Evolutionary conservation across 768 basidiomycete genomes (phyloP), one percentile per base, ranked within the genome.

Genomic region (Panaeolus cyanescens): DNA sequence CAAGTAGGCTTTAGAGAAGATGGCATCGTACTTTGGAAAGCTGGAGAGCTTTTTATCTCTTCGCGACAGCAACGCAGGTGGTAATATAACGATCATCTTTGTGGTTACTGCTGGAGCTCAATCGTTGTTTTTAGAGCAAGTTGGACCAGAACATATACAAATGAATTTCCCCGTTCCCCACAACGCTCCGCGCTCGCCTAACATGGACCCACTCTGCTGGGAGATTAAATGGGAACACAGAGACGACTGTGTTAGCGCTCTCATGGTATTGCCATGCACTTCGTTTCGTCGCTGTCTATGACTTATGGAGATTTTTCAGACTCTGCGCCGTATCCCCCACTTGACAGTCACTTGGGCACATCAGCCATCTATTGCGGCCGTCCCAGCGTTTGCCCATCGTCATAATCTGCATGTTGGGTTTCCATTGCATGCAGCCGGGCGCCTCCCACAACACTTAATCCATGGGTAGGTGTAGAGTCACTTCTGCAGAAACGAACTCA

Each of bases 261-360:
- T 91, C 53, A 84, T 85, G 83, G 92, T 91, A 70, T 59, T 77
- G 71, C 17, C 25, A 45, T 40, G 19, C 32, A 32, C 34, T 55
- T n/a, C n/a, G 13, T 22, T 13, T 53, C 31, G 25, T 30, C 32
- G 54, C 36, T 33, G 28, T 39, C 4, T 12, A 20, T 1, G 4
- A 10, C 22, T 36, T 33, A 31, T 65, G 56, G 54, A 32, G 30
- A 2, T 56, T 37, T 32, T n/a, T 9, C 63, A 93, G 92, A 85
- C 89, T 4, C 79, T 93, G 64, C 84, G 88, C 60, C 79, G 82
- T 60, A 78, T 92, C 17, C 87, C 91, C 40, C 87, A 91, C 70
- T 71, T 93, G 10, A 86, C 83, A 1, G 87, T 91, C 6, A 90
- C 90, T 22, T 93, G 92, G 91, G 89, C 91, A 17, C 91, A 93